Percentiles rank a stretch among this genome's conserved stretches.
Evolutionary conservation across 768 basidiomycete species (phyloP).

Genomic region (Boletus reticuloceps): DNA sequence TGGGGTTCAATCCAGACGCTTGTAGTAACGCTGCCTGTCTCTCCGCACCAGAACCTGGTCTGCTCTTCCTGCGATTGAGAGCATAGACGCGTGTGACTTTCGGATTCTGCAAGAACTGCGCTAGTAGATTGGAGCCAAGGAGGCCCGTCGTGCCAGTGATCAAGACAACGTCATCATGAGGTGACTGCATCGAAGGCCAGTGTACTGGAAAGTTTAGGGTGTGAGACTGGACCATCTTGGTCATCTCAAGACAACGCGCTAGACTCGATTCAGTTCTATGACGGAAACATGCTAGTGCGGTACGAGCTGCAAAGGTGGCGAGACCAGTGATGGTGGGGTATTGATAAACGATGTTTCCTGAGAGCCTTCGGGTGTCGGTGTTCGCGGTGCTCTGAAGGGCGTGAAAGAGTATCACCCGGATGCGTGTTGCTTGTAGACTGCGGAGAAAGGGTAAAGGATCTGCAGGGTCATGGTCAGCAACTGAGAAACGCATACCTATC

Average conservation of each 20-base stretch:
- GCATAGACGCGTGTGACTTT: constrained; percentile 26
- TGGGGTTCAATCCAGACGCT: constrained; percentile 31
- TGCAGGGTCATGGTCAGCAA: background rate
- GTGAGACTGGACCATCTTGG: background rate
- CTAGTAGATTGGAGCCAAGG: constrained; percentile 31
- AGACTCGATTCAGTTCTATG: constrained; percentile 11
- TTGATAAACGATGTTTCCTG: constrained; percentile 36
- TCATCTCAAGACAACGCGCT: constrained; percentile 16
- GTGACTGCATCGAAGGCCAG: background rate
- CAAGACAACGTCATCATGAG: constrained; percentile 19
- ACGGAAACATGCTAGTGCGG: constrained; percentile 10
- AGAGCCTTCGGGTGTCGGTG: constrained; percentile 16
- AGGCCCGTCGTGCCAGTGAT: constrained; percentile 36
- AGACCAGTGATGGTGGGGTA: constrained; percentile 33
- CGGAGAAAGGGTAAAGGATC: background rate
- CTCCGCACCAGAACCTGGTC: constrained; percentile 15
- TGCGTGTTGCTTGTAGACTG: constrained; percentile 42
- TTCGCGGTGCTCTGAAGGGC: constrained; percentile 28
- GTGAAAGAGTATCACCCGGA: constrained; percentile 38
- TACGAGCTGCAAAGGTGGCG: constrained; percentile 15
- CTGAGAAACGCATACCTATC: constrained; percentile 6
- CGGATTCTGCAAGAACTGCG: constrained; percentile 15
- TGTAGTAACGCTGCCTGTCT: constrained; percentile 28
- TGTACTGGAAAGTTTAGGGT: constrained; percentile 9
- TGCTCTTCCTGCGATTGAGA: constrained; percentile 23